A percentile compares a stretch with the other conserved stretches of the same genome.
Evolutionary conservation across 495 filamentous ascomycete genomes (phyloP).

Genomic region (Talaromyces borbonicus): DNA sequence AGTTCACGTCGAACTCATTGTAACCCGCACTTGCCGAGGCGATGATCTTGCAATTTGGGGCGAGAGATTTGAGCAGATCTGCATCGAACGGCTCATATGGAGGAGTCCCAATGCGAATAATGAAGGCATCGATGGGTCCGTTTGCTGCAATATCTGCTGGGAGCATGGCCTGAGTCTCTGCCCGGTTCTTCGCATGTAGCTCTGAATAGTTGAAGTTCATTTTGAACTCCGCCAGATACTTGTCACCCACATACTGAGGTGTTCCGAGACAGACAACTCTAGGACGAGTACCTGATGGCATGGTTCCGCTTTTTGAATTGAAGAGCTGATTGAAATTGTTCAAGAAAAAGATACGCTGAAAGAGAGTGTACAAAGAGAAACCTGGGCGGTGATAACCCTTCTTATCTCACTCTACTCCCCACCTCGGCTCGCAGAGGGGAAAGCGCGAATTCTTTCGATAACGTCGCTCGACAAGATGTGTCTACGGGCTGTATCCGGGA

Average conservation of each 20-base stretch:
- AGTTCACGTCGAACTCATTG: constrained; percentile 30
- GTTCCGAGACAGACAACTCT: constrained; percentile 10
- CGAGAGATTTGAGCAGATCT: constrained; percentile 19
- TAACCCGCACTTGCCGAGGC: constrained; percentile 26
- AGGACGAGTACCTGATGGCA: constrained; percentile 7
- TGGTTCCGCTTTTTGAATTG: not conserved
- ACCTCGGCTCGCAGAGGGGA: too few relatives aligned
- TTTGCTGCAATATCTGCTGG: constrained; percentile 10
- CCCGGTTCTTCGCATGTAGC: constrained; percentile 14
- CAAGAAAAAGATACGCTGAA: too few relatives aligned
- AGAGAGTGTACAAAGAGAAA: too few relatives aligned
- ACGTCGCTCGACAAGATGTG: too few relatives aligned
- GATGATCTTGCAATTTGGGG: constrained; percentile 22
- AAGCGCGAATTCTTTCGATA: too few relatives aligned
- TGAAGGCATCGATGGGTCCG: constrained; percentile 25
- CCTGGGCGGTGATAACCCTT: too few relatives aligned
- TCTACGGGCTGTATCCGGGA: too few relatives aligned
- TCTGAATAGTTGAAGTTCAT: constrained; percentile 12
- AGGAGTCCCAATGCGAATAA: constrained; percentile 29
- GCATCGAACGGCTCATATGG: constrained; percentile 32
- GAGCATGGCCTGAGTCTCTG: constrained; percentile 10
- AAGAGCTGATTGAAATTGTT: too few relatives aligned
- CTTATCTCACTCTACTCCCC: too few relatives aligned
- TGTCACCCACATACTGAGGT: constrained; percentile 8
- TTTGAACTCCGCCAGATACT: constrained; percentile 12